A percentile compares a stretch with the other conserved stretches of the same genome.
Conservation (phyloP, 345 rosid species). For the Capsella bursapastoris region DNA sequence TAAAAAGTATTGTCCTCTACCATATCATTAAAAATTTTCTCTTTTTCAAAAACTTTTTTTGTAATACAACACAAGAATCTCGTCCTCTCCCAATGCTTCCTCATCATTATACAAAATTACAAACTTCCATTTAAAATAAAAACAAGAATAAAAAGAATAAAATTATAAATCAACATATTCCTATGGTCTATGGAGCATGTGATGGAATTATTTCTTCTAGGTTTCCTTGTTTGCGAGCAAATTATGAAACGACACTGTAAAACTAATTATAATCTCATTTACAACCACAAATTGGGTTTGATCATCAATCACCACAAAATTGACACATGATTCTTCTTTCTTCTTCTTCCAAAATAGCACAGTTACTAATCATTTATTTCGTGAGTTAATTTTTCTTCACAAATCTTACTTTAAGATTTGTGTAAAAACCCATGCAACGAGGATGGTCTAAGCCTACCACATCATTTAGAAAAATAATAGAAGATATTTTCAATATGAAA, state of each 20-base stretch:
- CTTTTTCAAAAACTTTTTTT: background rate
- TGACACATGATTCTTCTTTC: background rate
- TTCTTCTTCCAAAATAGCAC: no score
- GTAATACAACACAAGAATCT: slow-evolving; percentile 37
- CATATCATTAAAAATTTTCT: no score
- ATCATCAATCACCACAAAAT: background rate
- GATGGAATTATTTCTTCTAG: slow-evolving; percentile 36
- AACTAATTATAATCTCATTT: no score
- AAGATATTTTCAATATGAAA: no score
- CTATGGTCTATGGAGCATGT: slow-evolving; percentile 40
- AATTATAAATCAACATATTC: background rate
- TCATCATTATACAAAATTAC: slow-evolving; percentile 40
- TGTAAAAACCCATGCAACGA: no score
- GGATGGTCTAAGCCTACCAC: no score
- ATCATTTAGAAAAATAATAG: no score
- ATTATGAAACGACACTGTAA: slow-evolving; percentile 19
- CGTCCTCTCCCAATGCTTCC: slow-evolving; percentile 44
- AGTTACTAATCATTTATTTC: no score
- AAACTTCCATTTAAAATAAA: background rate
- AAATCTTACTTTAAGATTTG: no score
- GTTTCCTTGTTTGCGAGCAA: slow-evolving; percentile 35
- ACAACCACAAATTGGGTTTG: no score
- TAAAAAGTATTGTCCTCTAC: background rate
- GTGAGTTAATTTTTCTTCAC: no score
- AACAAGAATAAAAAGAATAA: background rate